Conservation (phyloP, 768 basidiomycete genomes). For the Macrolepiota fuliginosa region DNA sequence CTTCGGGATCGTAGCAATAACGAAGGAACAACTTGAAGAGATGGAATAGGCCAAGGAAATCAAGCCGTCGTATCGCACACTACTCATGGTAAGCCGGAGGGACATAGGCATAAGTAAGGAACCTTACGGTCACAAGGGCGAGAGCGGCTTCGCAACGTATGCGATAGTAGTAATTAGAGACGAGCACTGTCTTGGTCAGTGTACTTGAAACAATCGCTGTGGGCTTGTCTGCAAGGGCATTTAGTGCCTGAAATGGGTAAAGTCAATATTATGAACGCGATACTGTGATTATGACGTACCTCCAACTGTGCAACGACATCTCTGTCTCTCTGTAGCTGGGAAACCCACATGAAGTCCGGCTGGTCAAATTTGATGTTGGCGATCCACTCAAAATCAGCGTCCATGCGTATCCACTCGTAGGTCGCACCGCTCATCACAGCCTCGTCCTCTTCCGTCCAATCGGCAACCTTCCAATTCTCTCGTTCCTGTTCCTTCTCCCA, state of each 20-base stretch:
- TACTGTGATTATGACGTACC: slow-evolving; percentile 43
- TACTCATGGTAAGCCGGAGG: slow-evolving; percentile 26
- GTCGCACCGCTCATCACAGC: slow-evolving; percentile 91
- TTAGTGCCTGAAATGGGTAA: slow-evolving; percentile 65
- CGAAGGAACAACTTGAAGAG: slow-evolving; percentile 92
- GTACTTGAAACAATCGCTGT: slow-evolving; percentile 87
- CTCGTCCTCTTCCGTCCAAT: slow-evolving; percentile 98
- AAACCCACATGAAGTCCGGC: slow-evolving; percentile 98
- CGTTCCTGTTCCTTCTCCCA: slow-evolving; percentile 96
- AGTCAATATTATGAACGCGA: not conserved
- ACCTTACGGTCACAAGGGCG: slow-evolving; percentile 74
- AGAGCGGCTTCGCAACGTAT: slow-evolving; percentile 93
- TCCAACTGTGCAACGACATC: slow-evolving; percentile 98
- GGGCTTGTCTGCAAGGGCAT: slow-evolving; percentile 78
- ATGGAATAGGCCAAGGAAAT: slow-evolving; percentile 92
- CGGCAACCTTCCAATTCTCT: slow-evolving; percentile 93
- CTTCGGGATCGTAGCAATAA: slow-evolving; percentile 88
- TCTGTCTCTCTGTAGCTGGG: slow-evolving; percentile 90
- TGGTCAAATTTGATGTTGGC: slow-evolving; percentile 90
- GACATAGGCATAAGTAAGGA: slow-evolving; percentile 11
- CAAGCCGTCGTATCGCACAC: slow-evolving; percentile 82
- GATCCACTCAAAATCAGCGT: slow-evolving; percentile 99
- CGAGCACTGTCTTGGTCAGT: slow-evolving; percentile 89
- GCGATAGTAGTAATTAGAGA: slow-evolving; percentile 94
- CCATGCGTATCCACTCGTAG: slow-evolving; percentile 99